Conservation (phyloP, 2,329 filamentous ascomycete species). For the Xylariaceae sp. region DNA sequence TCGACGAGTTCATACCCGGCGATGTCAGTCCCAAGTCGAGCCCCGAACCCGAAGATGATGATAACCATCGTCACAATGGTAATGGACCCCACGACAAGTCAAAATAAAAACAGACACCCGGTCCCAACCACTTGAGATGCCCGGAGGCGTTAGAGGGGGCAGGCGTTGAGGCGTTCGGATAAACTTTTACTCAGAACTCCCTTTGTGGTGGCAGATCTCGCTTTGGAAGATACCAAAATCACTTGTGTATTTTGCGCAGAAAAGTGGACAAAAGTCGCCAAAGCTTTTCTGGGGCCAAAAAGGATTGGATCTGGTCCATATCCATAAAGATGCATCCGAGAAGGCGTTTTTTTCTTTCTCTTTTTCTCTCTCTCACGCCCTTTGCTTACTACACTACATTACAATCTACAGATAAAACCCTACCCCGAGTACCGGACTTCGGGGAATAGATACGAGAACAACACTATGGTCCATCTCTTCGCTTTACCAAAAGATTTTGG, state of each 20-base stretch:
- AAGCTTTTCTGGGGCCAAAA: not conserved
- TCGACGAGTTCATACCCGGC: constrained; percentile 73
- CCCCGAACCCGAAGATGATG: constrained; percentile 54
- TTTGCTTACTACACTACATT: not conserved
- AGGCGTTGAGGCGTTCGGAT: constrained; percentile 27
- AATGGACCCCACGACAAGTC: constrained; percentile 27
- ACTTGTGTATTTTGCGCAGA: not conserved
- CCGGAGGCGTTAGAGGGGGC: not conserved
- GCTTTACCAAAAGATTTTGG: no score
- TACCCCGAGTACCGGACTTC: no score
- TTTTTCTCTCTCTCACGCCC: no score
- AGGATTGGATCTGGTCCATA: constrained; percentile 26
- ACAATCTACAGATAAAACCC: no score
- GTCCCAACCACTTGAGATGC: not conserved
- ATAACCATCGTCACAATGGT: constrained; percentile 40
- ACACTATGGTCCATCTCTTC: no score
- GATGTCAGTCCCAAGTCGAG: constrained; percentile 53
- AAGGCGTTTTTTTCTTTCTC: constrained; percentile 12
- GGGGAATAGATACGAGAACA: no score
- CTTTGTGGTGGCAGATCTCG: constrained; percentile 10
- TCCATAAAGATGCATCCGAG: constrained; percentile 19
- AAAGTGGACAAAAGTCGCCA: not conserved
- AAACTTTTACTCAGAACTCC: not conserved
- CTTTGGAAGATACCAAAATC: constrained; percentile 16
- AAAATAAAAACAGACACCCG: constrained; percentile 5